Base-by-base conservation (phyloP, 148 eudicot genomes). In the Nyssa sinensis region DNA sequence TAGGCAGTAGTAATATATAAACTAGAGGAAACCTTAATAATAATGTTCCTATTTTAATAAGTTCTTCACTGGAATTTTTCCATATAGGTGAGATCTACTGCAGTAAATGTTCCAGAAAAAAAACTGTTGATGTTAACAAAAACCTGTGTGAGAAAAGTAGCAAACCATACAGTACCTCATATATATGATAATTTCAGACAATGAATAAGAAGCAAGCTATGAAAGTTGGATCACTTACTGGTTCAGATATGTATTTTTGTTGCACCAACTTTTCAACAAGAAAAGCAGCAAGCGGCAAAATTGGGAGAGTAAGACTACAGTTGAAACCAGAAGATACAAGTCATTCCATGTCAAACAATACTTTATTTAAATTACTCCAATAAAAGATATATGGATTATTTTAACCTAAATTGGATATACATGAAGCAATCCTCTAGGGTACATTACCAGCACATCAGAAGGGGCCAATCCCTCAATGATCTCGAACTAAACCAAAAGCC, bases 401-500 rank as follows among this genome's bases (percentile, higher is more conserved):
- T 24, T 25, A 55, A 16, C 51, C 27, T 6, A 29, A 32, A 44
- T 4, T 64, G 59, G 21, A 17, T n/a, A 7, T 37, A 31, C 24
- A 67, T 25, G 9, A 6, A 47, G 6, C 7, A 29, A n/a, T 41
- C n/a, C 7, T n/a, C 44, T 64, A 65, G 32, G 51, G 57, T 27
- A 65, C 12, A 79, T 80, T 94, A 94, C 98, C 98, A 87, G 81
- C 93, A 94, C 97, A 94, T 94, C 28, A 94, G 82, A 59, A 91
- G 95, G 61, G 97, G 98, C 98, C 98, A 94, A 84, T 94, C 98
- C 73, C 95, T 83, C 55, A 91, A 76, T 19, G 97, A 88, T 78
- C 75, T 91, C n/a, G 98, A 86, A 80, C 97, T 85, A 81, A 91
- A 91, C 98, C 97, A 94, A 85, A 94, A 94, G 70, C 90, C 97